These are phyloP conservation scores for Hypholoma fasciculare DNA, from an alignment of 768 basidiomycete species.

Conservation along the genomic window DNA sequence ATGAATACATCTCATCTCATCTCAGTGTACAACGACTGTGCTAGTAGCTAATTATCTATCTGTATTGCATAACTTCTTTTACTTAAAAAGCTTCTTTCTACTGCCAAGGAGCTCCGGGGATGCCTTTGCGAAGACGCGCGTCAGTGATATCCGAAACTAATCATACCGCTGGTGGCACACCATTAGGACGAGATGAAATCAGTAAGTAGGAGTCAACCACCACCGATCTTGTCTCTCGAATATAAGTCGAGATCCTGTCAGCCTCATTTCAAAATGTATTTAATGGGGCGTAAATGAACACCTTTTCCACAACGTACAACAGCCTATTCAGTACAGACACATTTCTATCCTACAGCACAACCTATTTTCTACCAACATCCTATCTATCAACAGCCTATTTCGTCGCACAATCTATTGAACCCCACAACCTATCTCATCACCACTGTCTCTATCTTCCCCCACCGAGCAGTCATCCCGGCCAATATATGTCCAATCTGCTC, in stretches of 20 bases:
- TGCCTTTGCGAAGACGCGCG: too few relatives aligned
- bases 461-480: background rate
- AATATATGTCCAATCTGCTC: conserved; percentile 15
- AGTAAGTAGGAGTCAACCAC: background rate
- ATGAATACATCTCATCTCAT: background rate
- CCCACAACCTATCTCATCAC: too few relatives aligned
- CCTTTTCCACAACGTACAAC: background rate
- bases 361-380: too few relatives aligned
- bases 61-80: conserved; percentile 4
- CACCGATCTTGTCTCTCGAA: background rate
- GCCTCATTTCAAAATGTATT: background rate
- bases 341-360: background rate
- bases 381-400: background rate
- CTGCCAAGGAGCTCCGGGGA: too few relatives aligned
- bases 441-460: background rate
- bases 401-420: background rate
- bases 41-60: conserved; percentile 6
- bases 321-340: background rate
- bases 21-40: conserved; percentile 7
- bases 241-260: background rate
- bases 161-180: background rate
- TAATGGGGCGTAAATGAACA: background rate
- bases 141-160: too few relatives aligned
- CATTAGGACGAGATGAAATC: background rate
- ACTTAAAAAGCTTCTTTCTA: background rate